Percentiles rank a stretch among this genome's conserved stretches.
phyloP scores from a whole-genome alignment of 805 yeast genomes.

The Starmerella powellii region DNA sequence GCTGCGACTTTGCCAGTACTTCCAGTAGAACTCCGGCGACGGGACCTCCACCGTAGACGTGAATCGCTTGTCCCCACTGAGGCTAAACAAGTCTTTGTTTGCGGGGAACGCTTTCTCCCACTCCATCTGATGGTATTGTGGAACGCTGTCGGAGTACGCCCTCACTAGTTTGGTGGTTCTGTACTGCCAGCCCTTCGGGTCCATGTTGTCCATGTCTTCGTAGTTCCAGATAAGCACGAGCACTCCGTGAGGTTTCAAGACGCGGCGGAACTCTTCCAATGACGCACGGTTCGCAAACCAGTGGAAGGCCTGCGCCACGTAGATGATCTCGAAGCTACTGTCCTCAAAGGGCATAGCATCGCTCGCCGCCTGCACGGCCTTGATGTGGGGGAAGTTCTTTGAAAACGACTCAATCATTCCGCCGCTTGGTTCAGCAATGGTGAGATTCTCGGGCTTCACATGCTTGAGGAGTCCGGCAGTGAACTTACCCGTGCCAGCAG shows the following conservation, averaged over 20 bases:
- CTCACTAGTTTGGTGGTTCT: constrained; percentile 30
- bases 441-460: constrained; percentile 33
- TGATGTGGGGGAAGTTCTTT: constrained; percentile 37
- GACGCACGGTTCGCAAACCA: constrained; percentile 48
- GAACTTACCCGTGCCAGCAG: constrained; percentile 56
- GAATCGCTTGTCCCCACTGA: constrained; percentile 31
- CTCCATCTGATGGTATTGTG: constrained; percentile 41
- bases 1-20: constrained; percentile 44
- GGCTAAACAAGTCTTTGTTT: constrained; percentile 29
- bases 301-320: constrained; percentile 53
- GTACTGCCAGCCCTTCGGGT: constrained; percentile 32
- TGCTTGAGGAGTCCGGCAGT: constrained; percentile 34
- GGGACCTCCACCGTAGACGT: constrained; percentile 19
- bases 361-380: constrained; percentile 33
- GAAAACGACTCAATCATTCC: constrained; percentile 45
- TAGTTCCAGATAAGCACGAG: constrained; percentile 51
- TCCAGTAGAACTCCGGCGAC: constrained; percentile 31
- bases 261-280: constrained; percentile 39
- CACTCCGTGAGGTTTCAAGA: constrained; percentile 39
- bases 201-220: constrained; percentile 30
- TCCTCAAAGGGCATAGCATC: constrained; percentile 38
- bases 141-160: constrained; percentile 36
- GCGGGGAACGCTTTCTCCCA: constrained; percentile 36
- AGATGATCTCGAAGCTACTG: constrained; percentile 37
- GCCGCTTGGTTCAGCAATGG: constrained; percentile 43